Evolutionary conservation across 306 rosid genomes (phyloP).

Genomic region (Inga oerstediana): DNA sequence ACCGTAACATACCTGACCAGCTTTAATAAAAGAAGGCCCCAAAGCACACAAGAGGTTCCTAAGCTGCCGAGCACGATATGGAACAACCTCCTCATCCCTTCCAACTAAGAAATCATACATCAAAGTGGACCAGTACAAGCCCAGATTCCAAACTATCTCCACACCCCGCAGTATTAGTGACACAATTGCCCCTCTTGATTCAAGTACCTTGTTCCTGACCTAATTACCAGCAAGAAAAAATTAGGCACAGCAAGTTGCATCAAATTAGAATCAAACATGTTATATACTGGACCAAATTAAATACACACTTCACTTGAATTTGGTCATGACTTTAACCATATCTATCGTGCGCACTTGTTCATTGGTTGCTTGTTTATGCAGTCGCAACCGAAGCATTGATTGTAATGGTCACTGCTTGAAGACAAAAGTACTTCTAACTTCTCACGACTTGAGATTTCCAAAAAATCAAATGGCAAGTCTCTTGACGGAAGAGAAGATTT

Average conservation of each 20-base stretch:
- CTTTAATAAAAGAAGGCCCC: slow-evolving; percentile 98
- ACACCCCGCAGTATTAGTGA: slow-evolving; percentile 82
- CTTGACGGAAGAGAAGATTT: background rate
- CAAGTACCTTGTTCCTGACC: slow-evolving; percentile 87
- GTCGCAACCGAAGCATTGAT: background rate
- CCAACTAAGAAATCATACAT: slow-evolving; percentile 85
- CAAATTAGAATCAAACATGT: slow-evolving; percentile 25
- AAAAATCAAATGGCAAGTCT: background rate
- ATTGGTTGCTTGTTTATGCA: slow-evolving; percentile 2
- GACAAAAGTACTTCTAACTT: background rate
- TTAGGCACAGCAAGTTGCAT: slow-evolving; percentile 24
- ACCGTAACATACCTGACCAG: slow-evolving; percentile 78
- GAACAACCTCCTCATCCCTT: slow-evolving; percentile 98
- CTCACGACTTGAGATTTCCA: background rate
- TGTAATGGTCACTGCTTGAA: background rate
- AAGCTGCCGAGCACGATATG: slow-evolving; percentile 96
- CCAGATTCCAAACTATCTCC: slow-evolving; percentile 95
- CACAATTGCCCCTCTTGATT: slow-evolving; percentile 80
- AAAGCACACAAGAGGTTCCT: slow-evolving; percentile 88
- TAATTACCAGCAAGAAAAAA: slow-evolving; percentile 32
- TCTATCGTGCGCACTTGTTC: background rate
- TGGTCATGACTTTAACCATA: background rate
- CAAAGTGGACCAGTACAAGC: slow-evolving; percentile 86
- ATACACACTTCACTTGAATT: background rate
- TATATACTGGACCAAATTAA: slow-evolving; percentile 7